Evolutionary conservation across 345 rosid genomes (phyloP).

Genomic region (Citrus australasica): DNA sequence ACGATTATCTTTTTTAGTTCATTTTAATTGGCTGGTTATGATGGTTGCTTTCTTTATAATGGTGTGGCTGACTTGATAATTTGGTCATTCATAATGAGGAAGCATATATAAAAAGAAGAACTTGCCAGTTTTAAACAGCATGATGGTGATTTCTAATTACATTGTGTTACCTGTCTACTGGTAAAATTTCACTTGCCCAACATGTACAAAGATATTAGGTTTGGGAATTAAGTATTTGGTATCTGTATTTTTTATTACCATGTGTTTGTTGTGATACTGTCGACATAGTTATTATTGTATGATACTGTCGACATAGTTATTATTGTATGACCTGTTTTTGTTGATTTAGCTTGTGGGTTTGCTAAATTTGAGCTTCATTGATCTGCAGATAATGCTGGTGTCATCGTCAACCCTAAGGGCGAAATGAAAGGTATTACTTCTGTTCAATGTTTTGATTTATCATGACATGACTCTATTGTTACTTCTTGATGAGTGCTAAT

Average conservation of each 20-base stretch:
- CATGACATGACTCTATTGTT: neutral
- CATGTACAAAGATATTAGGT: neutral
- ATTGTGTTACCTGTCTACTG: constrained; percentile 35
- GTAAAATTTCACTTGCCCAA: constrained; percentile 5
- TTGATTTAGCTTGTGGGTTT: neutral
- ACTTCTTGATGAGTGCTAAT: neutral
- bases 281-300: too few species aligned
- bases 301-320: too few species aligned
- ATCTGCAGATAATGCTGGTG: constrained; percentile 62
- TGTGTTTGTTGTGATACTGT: neutral
- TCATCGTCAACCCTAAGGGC: constrained; percentile 62
- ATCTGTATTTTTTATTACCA: neutral
- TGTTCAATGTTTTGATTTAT: neutral
- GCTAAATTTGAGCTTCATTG: neutral
- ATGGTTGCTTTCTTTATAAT: constrained; percentile 18
- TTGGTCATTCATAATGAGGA: constrained; percentile 15
- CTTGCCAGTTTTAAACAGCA: constrained; percentile 33
- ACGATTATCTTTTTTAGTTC: neutral
- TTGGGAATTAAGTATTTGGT: neutral
- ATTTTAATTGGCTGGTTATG: neutral
- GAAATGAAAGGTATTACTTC: constrained; percentile 52
- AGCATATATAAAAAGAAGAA: constrained; percentile 18
- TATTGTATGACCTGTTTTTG: too few species aligned
- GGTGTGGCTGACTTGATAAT: neutral
- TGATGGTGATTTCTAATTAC: constrained; percentile 15